Conservation (phyloP, 2,329 filamentous ascomycete genomes). For the Tolypocladium nubicola region DNA sequence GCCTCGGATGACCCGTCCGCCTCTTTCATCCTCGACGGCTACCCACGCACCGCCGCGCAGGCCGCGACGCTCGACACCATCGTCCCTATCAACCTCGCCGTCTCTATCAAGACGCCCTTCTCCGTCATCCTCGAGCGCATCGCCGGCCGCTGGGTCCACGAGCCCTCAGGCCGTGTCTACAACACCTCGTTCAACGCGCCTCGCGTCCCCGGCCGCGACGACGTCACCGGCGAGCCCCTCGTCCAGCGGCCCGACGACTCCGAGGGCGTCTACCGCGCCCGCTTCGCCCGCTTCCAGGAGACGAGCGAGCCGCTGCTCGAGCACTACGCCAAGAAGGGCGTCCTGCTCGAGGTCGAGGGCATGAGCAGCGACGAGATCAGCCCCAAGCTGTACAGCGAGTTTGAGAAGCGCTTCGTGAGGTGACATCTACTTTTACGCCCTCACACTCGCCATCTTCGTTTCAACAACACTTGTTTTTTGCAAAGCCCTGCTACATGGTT, state of each 20-base stretch:
- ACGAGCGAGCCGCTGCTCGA: constrained; percentile 76
- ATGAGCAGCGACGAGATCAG: constrained; percentile 91
- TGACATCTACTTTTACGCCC: constrained; percentile 5
- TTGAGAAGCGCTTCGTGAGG: constrained; percentile 60
- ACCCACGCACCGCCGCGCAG: constrained; percentile 79
- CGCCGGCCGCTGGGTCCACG: constrained; percentile 86
- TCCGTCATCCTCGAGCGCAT: constrained; percentile 85
- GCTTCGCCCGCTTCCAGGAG: constrained; percentile 77
- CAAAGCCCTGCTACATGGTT: neutral
- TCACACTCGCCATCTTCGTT: neutral
- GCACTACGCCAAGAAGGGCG: constrained; percentile 75
- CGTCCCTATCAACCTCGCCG: constrained; percentile 89
- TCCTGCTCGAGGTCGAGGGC: constrained; percentile 79
- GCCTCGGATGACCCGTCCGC: constrained; percentile 62
- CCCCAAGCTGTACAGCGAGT: constrained; percentile 76
- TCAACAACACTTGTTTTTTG: neutral
- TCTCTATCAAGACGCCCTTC: constrained; percentile 76
- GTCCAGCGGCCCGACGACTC: constrained; percentile 78
- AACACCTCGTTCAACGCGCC: constrained; percentile 91
- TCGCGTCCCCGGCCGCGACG: constrained; percentile 69
- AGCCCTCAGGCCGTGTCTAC: constrained; percentile 83
- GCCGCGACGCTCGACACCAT: constrained; percentile 67
- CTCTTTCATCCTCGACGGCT: constrained; percentile 93
- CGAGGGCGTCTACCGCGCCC: constrained; percentile 71
- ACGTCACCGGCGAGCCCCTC: constrained; percentile 80